Percentiles rank a stretch among this genome's conserved stretches.
Evolutionary conservation across 2,329 filamentous ascomycete genomes (phyloP).

Genomic region (Trichoderma breve): DNA sequence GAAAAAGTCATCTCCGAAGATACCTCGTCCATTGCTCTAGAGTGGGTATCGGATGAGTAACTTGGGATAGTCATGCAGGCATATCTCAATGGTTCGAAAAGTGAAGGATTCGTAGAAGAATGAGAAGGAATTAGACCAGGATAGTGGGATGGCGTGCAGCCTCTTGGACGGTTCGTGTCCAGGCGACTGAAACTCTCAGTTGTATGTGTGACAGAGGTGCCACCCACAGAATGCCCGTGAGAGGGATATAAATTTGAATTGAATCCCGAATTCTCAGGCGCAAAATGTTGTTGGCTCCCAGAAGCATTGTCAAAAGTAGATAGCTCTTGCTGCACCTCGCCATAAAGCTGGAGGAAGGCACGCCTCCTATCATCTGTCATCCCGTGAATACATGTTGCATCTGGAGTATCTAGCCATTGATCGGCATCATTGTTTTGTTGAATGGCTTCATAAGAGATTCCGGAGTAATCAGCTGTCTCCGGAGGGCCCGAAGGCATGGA

Average conservation of each 20-base stretch:
- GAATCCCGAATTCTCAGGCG: background rate
- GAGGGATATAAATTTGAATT: background rate
- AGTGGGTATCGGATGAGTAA: background rate
- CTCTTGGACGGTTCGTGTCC: too few relatives aligned
- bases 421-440: background rate
- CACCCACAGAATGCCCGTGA: background rate
- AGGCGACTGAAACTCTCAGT: background rate
- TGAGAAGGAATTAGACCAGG: background rate
- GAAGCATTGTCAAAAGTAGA: background rate
- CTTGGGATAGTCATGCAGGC: background rate
- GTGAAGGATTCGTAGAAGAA: background rate
- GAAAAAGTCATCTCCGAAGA: background rate
- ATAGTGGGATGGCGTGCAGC: rapidly evolving
- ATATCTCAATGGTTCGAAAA: background rate
- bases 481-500: background rate
- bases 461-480: background rate
- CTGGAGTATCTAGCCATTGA: background rate
- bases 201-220: background rate
- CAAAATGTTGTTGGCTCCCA: background rate
- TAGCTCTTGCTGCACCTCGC: background rate
- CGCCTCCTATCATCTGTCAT: background rate
- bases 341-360: background rate
- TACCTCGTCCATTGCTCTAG: background rate
- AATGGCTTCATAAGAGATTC: background rate
- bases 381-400: background rate